Evolutionary conservation across 352 stramenopile genomes (phyloP).

Genomic region (Aphanomyces euteiches): DNA sequence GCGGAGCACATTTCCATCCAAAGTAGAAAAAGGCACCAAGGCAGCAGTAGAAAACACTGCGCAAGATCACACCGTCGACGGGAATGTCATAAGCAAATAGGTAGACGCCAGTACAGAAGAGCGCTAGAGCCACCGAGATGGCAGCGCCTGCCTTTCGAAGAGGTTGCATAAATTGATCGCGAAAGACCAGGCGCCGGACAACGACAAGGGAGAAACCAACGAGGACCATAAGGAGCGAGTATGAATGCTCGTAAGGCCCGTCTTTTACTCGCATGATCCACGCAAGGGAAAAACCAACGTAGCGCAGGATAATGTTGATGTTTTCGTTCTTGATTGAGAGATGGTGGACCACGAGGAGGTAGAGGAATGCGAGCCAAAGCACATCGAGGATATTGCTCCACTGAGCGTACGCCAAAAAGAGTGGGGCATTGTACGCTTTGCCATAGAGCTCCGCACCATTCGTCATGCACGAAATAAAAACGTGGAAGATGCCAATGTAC

Average conservation of each 20-base stretch:
- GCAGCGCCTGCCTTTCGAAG: not conserved
- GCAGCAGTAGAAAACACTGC: conserved; percentile 7
- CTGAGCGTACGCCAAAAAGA: conserved; percentile 69
- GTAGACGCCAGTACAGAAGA: conserved; percentile 19
- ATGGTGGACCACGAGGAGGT: conserved; percentile 79
- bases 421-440: conserved; percentile 31
- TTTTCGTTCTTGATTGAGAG: conserved; percentile 81
- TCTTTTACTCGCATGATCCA: conserved; percentile 87
- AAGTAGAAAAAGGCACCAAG: conserved; percentile 25
- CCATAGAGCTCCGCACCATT: conserved; percentile 70
- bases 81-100: not conserved
- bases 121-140: not conserved
- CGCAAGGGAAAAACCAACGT: conserved; percentile 71
- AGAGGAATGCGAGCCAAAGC: conserved; percentile 79
- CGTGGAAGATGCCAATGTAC: conserved; percentile 81
- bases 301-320: conserved; percentile 80
- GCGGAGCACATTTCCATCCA: conserved; percentile 24
- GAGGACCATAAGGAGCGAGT: conserved; percentile 60
- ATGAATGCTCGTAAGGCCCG: conserved; percentile 65
- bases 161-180: conserved; percentile 3
- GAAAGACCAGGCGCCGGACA: conserved; percentile 52
- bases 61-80: not conserved
- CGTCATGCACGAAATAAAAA: conserved; percentile 76
- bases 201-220: conserved; percentile 51
- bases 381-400: conserved; percentile 88